phyloP scores from a whole-genome alignment of 495 filamentous ascomycete genomes.

The Trichoderma asperelloides region DNA sequence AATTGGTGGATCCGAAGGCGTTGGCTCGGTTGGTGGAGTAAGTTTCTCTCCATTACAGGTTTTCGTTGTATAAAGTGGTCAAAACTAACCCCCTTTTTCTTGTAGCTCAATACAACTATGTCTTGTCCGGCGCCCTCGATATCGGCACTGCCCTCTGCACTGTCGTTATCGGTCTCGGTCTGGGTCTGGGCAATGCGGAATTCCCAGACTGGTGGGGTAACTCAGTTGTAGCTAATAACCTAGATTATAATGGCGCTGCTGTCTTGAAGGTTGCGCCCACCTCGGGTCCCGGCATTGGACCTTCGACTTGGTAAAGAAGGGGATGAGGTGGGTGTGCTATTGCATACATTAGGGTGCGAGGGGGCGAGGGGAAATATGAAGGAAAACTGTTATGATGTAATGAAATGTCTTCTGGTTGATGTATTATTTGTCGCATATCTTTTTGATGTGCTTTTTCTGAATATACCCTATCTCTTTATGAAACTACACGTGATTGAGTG shows the following conservation, averaged over 20 bases:
- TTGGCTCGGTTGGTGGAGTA: constrained; percentile 45
- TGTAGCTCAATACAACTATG: constrained; percentile 41
- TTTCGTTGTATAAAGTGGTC: constrained; percentile 9
- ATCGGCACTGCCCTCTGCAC: constrained; percentile 29
- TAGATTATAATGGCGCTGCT: constrained; percentile 8
- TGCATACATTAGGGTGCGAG: no score
- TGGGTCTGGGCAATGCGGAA: constrained; percentile 8
- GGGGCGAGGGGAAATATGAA: no score
- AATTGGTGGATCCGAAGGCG: constrained; percentile 37
- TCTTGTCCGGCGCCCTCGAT: constrained; percentile 34
- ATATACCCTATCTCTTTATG: no score
- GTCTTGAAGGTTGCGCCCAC: constrained; percentile 10
- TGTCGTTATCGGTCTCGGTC: constrained; percentile 15
- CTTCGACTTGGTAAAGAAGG: background rate
- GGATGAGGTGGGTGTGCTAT: background rate
- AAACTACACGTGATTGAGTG: no score
- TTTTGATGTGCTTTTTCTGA: no score
- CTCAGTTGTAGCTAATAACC: constrained; percentile 5
- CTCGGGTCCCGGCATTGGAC: constrained; percentile 6
- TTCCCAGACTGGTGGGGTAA: constrained; percentile 15
- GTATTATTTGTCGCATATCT: no score
- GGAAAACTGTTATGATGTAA: no score
- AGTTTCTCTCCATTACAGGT: constrained; percentile 33
- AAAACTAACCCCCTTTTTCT: constrained; percentile 29
- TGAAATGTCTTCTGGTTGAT: no score